Base-by-base conservation (phyloP, 2,329 filamentous ascomycete genomes). In the Xylaria arbuscula region DNA sequence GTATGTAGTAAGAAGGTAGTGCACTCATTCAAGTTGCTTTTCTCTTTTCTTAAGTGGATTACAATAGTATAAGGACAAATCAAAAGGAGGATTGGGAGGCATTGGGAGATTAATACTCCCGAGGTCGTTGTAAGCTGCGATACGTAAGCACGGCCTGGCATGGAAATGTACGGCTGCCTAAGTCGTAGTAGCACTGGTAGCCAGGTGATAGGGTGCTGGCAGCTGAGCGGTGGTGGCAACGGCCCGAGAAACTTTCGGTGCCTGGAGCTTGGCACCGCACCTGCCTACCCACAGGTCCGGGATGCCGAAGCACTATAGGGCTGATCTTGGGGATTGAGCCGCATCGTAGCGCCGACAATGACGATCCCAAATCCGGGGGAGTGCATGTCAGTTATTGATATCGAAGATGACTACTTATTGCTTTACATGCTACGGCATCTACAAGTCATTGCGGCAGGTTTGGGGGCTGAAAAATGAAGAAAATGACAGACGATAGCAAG, bases 311-410 rank as follows among this genome's bases (percentile, higher is more conserved):
- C 66, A 72, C 65, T 40, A 67, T 79, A 78, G 76, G 77, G 77
- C 76, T 79, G 77, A 77, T 69, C 73, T 75, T 77, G 74, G 73
- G 70, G 76, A 75, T 78, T 78, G 73, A 78, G 77, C 77, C 77
- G 77, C 77, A 79, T 78, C 72, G 70, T 77, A 78, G 76, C 77
- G 77, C 73, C 77, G 76, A 74, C 74, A 77, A 77, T 75, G 75
- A 75, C 76, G 76, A 75, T 77, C 67, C 72, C 73, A 72, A 75
- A 75, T 76, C 73, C 73, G 73, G 76, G 74, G 73, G 73, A 72
- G 68, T 64, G 66, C 71, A 67, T 71, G 66, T 62, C 57, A 68
- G 64, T 73, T 72, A 67, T 74, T 64, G 50, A 70, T 65, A 70
- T 77, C 74, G 74, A 78, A 78, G 76, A 72, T 54, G 72, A 60